Percentiles rank a stretch among this genome's conserved stretches.
Conservation (phyloP, 805 yeast species). For the Barnettozyma sucrosica region DNA sequence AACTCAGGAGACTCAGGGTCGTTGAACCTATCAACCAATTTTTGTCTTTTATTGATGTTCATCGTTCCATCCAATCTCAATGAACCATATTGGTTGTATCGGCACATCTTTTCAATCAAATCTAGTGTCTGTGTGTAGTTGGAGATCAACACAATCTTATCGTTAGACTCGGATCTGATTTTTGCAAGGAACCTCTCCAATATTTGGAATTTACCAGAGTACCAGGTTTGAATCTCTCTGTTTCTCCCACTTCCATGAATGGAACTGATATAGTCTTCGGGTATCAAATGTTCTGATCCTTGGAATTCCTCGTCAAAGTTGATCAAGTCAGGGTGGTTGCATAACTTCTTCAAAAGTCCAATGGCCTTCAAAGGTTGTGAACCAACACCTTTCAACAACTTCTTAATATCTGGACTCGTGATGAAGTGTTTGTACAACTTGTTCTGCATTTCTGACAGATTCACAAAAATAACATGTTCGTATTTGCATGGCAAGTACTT, state of each 20-base stretch:
- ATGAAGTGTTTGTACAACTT: slow-evolving; percentile 67
- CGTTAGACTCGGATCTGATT: slow-evolving; percentile 77
- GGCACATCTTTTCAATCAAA: slow-evolving; percentile 80
- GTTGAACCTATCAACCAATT: slow-evolving; percentile 84
- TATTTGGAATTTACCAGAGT: slow-evolving; percentile 81
- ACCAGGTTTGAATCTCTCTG: slow-evolving; percentile 71
- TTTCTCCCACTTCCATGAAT: slow-evolving; percentile 45
- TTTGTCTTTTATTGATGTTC: slow-evolving; percentile 88
- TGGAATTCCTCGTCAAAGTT: slow-evolving; percentile 72
- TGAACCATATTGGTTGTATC: slow-evolving; percentile 65
- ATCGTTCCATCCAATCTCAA: slow-evolving; percentile 88
- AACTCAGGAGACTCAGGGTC: slow-evolving; percentile 87
- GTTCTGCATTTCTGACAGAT: slow-evolving; percentile 71
- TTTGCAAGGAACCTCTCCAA: slow-evolving; percentile 77
- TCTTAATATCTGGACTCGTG: slow-evolving; percentile 70
- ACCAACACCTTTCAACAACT: slow-evolving; percentile 57
- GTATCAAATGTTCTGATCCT: slow-evolving; percentile 59
- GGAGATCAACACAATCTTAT: slow-evolving; percentile 90
- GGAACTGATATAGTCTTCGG: slow-evolving; percentile 61
- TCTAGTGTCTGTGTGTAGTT: slow-evolving; percentile 94
- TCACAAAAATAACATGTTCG: slow-evolving; percentile 94
- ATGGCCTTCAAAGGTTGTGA: slow-evolving; percentile 88
- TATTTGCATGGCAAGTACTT: slow-evolving; percentile 93
- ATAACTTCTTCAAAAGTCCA: slow-evolving; percentile 79
- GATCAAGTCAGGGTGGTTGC: slow-evolving; percentile 89